These are phyloP conservation scores for Strobilomyces echinocephalus DNA, from an alignment of 768 basidiomycete species.

Conservation along the genomic window DNA sequence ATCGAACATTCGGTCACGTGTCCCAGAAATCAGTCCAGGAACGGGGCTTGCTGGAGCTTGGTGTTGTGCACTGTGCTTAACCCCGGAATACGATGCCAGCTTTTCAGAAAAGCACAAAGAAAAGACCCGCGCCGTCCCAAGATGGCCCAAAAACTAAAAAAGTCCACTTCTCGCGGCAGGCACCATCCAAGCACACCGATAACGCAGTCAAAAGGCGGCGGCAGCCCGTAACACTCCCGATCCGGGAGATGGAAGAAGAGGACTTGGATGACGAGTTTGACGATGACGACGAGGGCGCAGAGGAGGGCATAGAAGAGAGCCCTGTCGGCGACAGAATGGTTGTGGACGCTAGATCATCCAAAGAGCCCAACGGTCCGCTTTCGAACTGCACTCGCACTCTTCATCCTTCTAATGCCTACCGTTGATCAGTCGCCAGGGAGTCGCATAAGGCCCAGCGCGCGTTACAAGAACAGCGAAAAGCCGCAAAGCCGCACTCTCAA, in stretches of 20 bases:
- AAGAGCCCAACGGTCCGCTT: slow-evolving; percentile 57
- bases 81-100: slow-evolving; percentile 43
- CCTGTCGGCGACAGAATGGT: slow-evolving; percentile 30
- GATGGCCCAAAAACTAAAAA: slow-evolving; percentile 52
- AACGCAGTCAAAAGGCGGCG: slow-evolving; percentile 53
- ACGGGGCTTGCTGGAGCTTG: too few species aligned
- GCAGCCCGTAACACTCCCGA: slow-evolving; percentile 48
- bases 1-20: slow-evolving; percentile 18
- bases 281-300: slow-evolving; percentile 28
- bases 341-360: slow-evolving; percentile 29
- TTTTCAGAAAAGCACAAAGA: slow-evolving; percentile 42
- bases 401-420: slow-evolving; percentile 5
- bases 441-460: slow-evolving; percentile 67
- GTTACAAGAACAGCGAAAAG: slow-evolving; percentile 63
- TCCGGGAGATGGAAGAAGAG: slow-evolving; percentile 32
- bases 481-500: slow-evolving; percentile 71
- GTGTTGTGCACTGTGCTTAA: too few species aligned
- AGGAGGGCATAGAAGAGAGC: slow-evolving; percentile 17
- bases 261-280: slow-evolving; percentile 35
- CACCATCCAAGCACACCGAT: slow-evolving; percentile 13
- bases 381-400: background rate
- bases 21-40: slow-evolving; percentile 1
- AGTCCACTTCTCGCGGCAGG: slow-evolving; percentile 38
- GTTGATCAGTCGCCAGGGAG: slow-evolving; percentile 51
- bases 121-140: slow-evolving; percentile 46